phyloP scores from a whole-genome alignment of 257 asterid species.

The Apocynum venetum region DNA sequence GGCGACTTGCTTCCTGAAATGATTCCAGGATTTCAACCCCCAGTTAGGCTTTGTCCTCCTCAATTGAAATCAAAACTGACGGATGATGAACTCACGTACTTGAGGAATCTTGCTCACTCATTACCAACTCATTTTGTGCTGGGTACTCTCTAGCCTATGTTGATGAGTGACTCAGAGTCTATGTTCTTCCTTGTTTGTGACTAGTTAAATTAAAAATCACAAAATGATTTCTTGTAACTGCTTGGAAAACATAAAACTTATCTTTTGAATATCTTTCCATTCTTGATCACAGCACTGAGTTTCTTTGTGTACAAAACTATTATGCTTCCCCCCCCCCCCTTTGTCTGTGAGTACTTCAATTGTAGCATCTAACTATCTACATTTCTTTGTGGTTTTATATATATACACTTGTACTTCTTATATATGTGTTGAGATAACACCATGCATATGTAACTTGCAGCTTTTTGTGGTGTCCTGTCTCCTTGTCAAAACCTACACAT shows the following conservation, averaged over 20 bases:
- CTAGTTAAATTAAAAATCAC: background rate
- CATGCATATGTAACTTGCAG: background rate
- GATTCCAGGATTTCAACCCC: slow-evolving; percentile 66
- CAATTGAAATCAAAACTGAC: slow-evolving; percentile 58
- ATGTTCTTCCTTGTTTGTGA: background rate
- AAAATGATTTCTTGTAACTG: background rate
- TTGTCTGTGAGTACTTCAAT: background rate
- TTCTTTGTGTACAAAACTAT: background rate
- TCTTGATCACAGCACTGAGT: background rate
- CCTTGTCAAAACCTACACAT: background rate
- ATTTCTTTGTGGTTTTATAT: background rate
- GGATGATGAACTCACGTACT: slow-evolving; percentile 74
- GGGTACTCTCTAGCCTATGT: slow-evolving; percentile 40
- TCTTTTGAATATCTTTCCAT: background rate
- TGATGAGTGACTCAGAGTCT: background rate
- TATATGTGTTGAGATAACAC: background rate
- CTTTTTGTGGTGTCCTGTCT: background rate
- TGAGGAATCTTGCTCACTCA: slow-evolving; percentile 74
- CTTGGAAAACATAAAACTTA: background rate
- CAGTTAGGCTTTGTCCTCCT: slow-evolving; percentile 76
- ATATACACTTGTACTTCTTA: background rate
- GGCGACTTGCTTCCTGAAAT: slow-evolving; percentile 83
- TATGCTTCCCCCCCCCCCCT: too few species aligned
- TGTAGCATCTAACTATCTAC: background rate
- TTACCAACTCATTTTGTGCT: slow-evolving; percentile 92